Evolutionary conservation across 2,329 filamentous ascomycete genomes (phyloP), one percentile per base, ranked within the genome.

Genomic region (Xylariaceae sp.): DNA sequence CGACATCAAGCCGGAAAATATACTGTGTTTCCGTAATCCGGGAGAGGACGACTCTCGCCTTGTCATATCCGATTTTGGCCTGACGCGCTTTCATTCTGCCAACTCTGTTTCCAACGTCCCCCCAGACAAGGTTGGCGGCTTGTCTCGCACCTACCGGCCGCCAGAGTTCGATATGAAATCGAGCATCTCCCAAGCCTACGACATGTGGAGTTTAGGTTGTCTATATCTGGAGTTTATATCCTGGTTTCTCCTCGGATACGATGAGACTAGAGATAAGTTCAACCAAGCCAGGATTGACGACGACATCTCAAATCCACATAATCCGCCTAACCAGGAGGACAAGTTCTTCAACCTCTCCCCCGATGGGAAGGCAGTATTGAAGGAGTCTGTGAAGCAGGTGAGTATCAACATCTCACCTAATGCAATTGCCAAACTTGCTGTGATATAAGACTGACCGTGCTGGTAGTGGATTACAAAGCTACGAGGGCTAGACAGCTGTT

Each of bases 171-270:
- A 58, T 16, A 40, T 50, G 44, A 29, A 48, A 10, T 19, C 14
- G 14, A 26, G 7, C 6, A 51, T 56, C 10, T 57, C 54, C 2
- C 55, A 50, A 32, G 49, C 52, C 2, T 61, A 58, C 29, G 58
- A 61, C 43, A 49, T 61, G 50, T 61, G 58, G 58, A 53, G 48
- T 20, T 44, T 61, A 40, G 58, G 58, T 7, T 61, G 58, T 43
- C 23, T 61, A 7, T 53, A 49, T 23, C 54, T 61, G 2, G 58
- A 61, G 20, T 57, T 60, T 23, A 29, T 57, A n/a, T 50, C 52
- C n/a, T 61, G 58, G 58, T 54, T 55, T 45, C 44, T 57, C 18
- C 19, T 48, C 2, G 57, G 57, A 16, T 44, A 51, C 32, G 20
- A 42, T 10, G 19, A 47, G 3, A 48, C 43, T 18, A 42, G 23